Percentiles rank a stretch among this genome's conserved stretches.
Conservation (phyloP, 2,329 filamentous ascomycete species). For the Fusarium concolor region DNA sequence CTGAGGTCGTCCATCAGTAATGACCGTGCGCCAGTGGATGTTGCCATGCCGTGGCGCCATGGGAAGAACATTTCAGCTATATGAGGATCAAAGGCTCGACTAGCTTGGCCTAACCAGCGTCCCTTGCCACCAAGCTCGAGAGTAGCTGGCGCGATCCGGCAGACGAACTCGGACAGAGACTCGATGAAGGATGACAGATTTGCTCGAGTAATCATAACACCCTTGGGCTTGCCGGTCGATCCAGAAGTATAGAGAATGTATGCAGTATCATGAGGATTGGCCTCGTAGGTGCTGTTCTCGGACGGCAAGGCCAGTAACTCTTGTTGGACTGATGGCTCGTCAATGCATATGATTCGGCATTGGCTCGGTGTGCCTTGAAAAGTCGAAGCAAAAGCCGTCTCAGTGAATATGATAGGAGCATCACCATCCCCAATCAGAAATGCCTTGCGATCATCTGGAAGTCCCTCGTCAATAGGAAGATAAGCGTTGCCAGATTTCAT, state of each 20-base stretch:
- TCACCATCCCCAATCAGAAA: slow-evolving; percentile 6
- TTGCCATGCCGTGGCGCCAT: neutral
- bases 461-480: slow-evolving; percentile 4
- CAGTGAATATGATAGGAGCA: slow-evolving; percentile 5
- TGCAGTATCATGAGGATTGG: neutral
- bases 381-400: neutral
- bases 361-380: neutral
- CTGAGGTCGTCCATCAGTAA: neutral
- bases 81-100: slow-evolving; percentile 11
- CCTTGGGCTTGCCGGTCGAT: slow-evolving; percentile 1
- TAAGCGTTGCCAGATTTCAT: slow-evolving; percentile 11
- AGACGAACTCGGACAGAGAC: slow-evolving; percentile 3
- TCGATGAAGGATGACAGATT: slow-evolving; percentile 6
- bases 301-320: neutral
- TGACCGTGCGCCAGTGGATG: neutral
- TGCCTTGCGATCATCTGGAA: slow-evolving; percentile 6
- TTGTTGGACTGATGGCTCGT: neutral
- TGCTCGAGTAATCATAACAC: slow-evolving; percentile 1
- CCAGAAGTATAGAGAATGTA: neutral
- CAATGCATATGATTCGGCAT: slow-evolving; percentile 1
- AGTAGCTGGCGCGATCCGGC: neutral
- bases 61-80: neutral
- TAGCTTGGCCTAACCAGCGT: slow-evolving; percentile 7
- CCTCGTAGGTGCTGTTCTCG: neutral
- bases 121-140: slow-evolving; percentile 4